phyloP scores from a whole-genome alignment of 805 yeast genomes.

The Yamadazyma akitaensis region DNA sequence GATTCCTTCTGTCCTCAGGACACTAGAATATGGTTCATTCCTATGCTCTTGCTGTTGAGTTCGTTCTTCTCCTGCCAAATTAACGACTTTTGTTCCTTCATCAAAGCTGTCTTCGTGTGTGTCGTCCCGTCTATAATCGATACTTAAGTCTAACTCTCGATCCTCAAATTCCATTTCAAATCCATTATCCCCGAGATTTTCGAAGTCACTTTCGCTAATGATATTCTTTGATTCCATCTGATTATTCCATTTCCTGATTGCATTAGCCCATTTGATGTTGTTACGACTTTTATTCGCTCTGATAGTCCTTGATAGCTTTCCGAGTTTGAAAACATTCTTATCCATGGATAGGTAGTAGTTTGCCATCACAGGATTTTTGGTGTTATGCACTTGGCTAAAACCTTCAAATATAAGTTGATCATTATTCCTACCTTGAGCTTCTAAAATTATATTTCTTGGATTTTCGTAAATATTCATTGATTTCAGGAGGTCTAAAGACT shows the following conservation, averaged over 20 bases:
- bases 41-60: not conserved
- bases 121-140: not conserved
- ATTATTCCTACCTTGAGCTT: constrained; percentile 23
- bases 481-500: constrained; percentile 35
- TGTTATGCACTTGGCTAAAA: constrained; percentile 27
- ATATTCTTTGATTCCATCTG: constrained; percentile 8
- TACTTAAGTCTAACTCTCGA: constrained; percentile 8
- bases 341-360: constrained; percentile 29
- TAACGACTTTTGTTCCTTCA: not conserved
- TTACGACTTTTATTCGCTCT: constrained; percentile 39
- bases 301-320: constrained; percentile 28
- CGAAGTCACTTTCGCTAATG: constrained; percentile 39
- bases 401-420: constrained; percentile 39
- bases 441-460: constrained; percentile 30
- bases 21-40: too few relatives aligned
- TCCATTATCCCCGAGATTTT: constrained; percentile 23
- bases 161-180: constrained; percentile 14
- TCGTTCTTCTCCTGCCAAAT: not conserved
- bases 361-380: constrained; percentile 15
- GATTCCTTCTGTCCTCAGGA: too few relatives aligned
- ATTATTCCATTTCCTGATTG: constrained; percentile 8
- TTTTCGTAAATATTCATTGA: constrained; percentile 33
- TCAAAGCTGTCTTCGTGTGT: not conserved
- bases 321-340: constrained; percentile 18
- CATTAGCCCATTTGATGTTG: constrained; percentile 20